A percentile compares a stretch with the other conserved stretches of the same genome.
These are phyloP conservation scores for Monosporascus sp. DNA, from an alignment of 2,329 filamentous ascomycete species.

Conservation along the genomic window DNA sequence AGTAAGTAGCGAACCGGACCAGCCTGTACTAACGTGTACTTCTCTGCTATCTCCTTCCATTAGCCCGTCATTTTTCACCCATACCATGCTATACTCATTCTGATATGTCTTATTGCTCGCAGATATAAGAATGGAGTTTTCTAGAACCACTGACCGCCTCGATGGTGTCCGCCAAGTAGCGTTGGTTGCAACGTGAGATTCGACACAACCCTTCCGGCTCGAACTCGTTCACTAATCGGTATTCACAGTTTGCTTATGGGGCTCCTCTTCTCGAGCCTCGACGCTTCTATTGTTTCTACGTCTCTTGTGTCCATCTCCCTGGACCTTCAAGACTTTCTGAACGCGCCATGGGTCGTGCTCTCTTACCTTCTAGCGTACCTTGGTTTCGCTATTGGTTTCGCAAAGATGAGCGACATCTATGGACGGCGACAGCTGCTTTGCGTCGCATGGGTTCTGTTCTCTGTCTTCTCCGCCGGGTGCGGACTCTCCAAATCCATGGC, in stretches of 20 bases:
- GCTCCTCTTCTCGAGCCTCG: slow-evolving; percentile 51
- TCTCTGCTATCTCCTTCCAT: background rate
- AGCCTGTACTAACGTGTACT: too few relatives aligned
- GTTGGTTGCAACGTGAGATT: slow-evolving; percentile 32
- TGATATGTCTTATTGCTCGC: background rate
- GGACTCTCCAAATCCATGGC: slow-evolving; percentile 45
- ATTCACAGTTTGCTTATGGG: slow-evolving; percentile 43
- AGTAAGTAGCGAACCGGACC: too few relatives aligned
- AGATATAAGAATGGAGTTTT: background rate
- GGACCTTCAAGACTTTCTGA: slow-evolving; percentile 44
- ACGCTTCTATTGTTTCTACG: slow-evolving; percentile 54
- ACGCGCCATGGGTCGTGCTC: slow-evolving; percentile 50
- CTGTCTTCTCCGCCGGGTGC: slow-evolving; percentile 51
- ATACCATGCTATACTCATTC: background rate
- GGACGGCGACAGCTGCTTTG: slow-evolving; percentile 47
- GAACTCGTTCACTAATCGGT: slow-evolving; percentile 20
- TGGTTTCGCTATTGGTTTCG: slow-evolving; percentile 52
- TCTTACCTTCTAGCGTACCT: slow-evolving; percentile 54
- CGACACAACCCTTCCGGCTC: slow-evolving; percentile 18
- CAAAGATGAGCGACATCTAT: slow-evolving; percentile 56
- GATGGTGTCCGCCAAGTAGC: slow-evolving; percentile 22
- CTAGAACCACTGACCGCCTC: slow-evolving; percentile 1
- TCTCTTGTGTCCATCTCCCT: slow-evolving; percentile 52
- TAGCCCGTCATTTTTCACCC: background rate
- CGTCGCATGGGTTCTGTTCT: slow-evolving; percentile 48